phyloP scores from a whole-genome alignment of 164 flowering plant species.

The Chimonanthus praecox region DNA sequence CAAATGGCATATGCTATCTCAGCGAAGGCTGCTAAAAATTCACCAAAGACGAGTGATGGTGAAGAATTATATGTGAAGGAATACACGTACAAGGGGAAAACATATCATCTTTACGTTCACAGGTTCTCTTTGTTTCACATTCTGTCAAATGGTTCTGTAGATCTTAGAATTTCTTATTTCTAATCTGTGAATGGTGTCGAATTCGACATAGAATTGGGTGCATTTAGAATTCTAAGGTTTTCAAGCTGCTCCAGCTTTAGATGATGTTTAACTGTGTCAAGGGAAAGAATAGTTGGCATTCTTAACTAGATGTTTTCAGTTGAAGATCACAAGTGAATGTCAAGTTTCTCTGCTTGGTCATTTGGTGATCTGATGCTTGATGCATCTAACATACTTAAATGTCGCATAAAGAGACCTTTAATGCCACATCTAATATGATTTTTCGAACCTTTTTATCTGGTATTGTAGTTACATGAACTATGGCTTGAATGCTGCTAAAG shows the following conservation, averaged over 20 bases:
- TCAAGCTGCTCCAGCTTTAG: not conserved
- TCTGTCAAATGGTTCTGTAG: not conserved
- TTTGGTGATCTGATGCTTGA: too few species aligned
- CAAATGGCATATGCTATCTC: conserved; percentile 99
- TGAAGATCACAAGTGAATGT: not conserved
- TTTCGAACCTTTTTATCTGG: not conserved
- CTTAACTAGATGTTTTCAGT: not conserved
- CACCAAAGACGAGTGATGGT: conserved; percentile 59
- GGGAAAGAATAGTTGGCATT: not conserved
- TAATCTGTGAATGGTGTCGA: not conserved
- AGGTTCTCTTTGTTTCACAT: conserved; percentile 38
- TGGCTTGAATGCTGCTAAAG: conserved; percentile 78
- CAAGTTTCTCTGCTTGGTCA: too few species aligned
- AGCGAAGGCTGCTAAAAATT: conserved; percentile 61
- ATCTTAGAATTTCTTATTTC: not conserved
- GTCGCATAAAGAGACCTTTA: not conserved
- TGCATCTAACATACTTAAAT: not conserved
- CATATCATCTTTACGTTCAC: conserved; percentile 87
- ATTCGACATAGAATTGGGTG: not conserved
- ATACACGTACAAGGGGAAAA: conserved; percentile 63
- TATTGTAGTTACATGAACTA: not conserved
- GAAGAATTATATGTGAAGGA: conserved; percentile 80
- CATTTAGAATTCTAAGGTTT: not conserved
- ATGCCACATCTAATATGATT: not conserved
- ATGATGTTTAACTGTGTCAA: not conserved